phyloP scores from a whole-genome alignment of 2,329 filamentous ascomycete species.

The Aureobasidium namibiae region DNA sequence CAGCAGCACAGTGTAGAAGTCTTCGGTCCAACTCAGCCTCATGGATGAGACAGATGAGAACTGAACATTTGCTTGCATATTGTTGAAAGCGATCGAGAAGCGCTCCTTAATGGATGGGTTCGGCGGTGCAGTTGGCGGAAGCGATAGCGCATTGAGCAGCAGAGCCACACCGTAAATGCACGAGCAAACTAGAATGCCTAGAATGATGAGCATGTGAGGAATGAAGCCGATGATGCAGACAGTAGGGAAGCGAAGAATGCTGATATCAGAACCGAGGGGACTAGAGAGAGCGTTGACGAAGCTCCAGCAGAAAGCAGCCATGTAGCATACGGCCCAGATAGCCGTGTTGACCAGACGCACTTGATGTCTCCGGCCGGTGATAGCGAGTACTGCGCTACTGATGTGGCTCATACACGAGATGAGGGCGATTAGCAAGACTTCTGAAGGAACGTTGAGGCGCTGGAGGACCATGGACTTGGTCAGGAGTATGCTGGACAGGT shows the following conservation, averaged over 20 bases:
- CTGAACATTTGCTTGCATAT: conserved; percentile 87
- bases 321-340: conserved; percentile 85
- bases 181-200: conserved; percentile 68
- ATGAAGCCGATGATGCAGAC: conserved; percentile 94
- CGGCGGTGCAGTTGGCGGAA: conserved; percentile 43
- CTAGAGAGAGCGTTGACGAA: conserved; percentile 40
- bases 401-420: conserved; percentile 86
- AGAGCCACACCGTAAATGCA: conserved; percentile 72
- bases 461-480: conserved; percentile 62
- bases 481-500: conserved; percentile 28
- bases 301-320: conserved; percentile 75
- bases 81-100: conserved; percentile 64
- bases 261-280: conserved; percentile 48
- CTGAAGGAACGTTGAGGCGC: conserved; percentile 78
- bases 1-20: conserved; percentile 88
- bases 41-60: conserved; percentile 59
- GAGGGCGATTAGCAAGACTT: conserved; percentile 77
- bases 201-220: conserved; percentile 79
- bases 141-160: conserved; percentile 61
- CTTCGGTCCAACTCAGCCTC: conserved; percentile 75
- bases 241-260: conserved; percentile 79
- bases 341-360: conserved; percentile 80
- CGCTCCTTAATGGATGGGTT: conserved; percentile 48
- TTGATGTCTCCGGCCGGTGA: conserved; percentile 69
- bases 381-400: conserved; percentile 72